Evolutionary conservation across 805 yeast species (phyloP), one percentile per base, ranked within the genome.

Genomic region (Saccharomycopsis microspora): DNA sequence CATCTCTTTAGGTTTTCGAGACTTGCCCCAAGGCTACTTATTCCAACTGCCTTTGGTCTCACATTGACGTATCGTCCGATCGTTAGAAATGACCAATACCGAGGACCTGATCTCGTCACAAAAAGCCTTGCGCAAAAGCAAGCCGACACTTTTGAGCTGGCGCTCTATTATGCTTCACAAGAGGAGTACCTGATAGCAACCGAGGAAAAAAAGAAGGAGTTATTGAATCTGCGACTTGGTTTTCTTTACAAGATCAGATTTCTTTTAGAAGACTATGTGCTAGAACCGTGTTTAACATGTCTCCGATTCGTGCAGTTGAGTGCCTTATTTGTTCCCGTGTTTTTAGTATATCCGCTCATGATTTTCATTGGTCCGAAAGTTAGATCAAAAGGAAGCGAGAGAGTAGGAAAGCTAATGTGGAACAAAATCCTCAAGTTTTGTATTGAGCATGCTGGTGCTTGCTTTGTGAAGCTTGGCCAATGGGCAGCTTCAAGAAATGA

Each of bases 401-500:
- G 81, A 34, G 58, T 71, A 3, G 96, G 96, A 0, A 75, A 85
- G 1, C 56, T 72, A 19, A 39, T 78, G 27, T 90, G 97, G 96
- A 89, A 75, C 63, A 64, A 64, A 46, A 64, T 78, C 42, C 64
- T 90, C 27, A 71, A 86, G 43, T 63, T 74, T 60, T 67, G 82
- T 1, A 76, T 93, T 49, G 96, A 90, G 62, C 53, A 68, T 11
- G 96, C 96, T 0, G 98, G 98, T 0, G 95, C 97, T 3, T 82
- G 96, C 3, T 93, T 84, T 60, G 80, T 84, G 48, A 84, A 86
- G 63, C 72, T 93, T 49, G 98, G 97, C 3, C 99, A 93, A 67
- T 93, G 99, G 99, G 98, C 98, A 0, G 97, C 97, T 3, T 84
- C 96, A 7, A 75, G 99, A 63, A 85, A 95, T 0, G 99, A 93